Evolutionary conservation across 257 asterid genomes (phyloP), one percentile per base, ranked within the genome.

Genomic region (Solanum pinnatisectum): DNA sequence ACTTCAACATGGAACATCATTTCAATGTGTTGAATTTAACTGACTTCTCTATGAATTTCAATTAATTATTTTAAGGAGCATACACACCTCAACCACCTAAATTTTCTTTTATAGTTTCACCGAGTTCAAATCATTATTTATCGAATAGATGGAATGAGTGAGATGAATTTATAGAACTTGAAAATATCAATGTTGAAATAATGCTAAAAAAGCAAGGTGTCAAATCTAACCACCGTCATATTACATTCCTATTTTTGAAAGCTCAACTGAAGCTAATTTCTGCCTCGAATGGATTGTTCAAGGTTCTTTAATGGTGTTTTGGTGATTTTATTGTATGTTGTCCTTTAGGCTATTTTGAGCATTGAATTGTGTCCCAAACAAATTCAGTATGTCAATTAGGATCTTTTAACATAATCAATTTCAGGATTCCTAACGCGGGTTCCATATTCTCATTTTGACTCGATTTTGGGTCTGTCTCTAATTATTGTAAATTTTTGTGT

Each of bases 341-440:
- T 56, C 25, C 0, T 8, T 56, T 56, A 20, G 67, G 25, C 11
- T 56, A 0, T 20, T 20, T 20, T 56, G 25, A 56, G 25, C 25
- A 56, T 56, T 20, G 11, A 20, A 18, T 18, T 56, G 5, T 56
- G 12, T 56, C n/a, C 67, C 0, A 20, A 20, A 56, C 25, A 20
- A 56, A 25, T 11, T 56, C 25, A 56, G 10, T 20, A 56, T 20
- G 67, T 56, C 25, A 56, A 56, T 1, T 56, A 7, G 2, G 25
- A 18, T 7, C 67, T 56, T 20, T 56, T 20, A 20, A 20, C 2
- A 20, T 0, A 56, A 20, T 49, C 25, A 56, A 20, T 56, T 20
- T 56, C 12, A 56, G 1, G 25, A 56, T 22, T 56, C 5, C 67
- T 0, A 0, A 20, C 11, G 5, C 5, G 25, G 22, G 25, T 56